Base-by-base conservation (phyloP, 2,329 filamentous ascomycete genomes). In the Botrytis squamosa region DNA sequence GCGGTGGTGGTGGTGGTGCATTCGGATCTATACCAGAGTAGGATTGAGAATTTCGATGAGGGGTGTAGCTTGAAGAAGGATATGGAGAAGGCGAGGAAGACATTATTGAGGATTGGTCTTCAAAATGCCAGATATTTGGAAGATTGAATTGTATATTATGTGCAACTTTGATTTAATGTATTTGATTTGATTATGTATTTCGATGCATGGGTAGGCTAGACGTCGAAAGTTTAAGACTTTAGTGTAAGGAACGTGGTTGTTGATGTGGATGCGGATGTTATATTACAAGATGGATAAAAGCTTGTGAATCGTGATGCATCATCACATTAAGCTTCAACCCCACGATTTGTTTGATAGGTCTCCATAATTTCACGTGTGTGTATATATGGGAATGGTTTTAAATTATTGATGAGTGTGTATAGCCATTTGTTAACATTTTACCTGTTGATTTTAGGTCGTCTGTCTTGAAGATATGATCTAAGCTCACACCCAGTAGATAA, bases 1-100 rank as follows among this genome's bases (percentile, higher is more conserved):
- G 92, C 2, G 92, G 92, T 25, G 90, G 91, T 14, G 90, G 87
- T 0, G 92, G 92, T 40, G 92, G 91, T 20, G 86, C 85, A 62
- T 87, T 85, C 8, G 86, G 82, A 74, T 87, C 62, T 42, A 42
- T 42, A 5, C n/a, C 62, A 33, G 44, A 86, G 75, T 85, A 83
- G 65, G 77, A 78, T 72, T 81, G 74, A 59, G 79, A 79, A 55
- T 76, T 77, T 70, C 76, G 77, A 72, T 77, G 78, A 62, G 78
- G 74, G 46, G 38, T 36, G 20, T 62, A 49, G 25, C 12, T 75
- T 78, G 77, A 70, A 76, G 78, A 29, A 22, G 78, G 66, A 60
- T 77, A 76, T 74, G 78, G 79, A 65, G 76, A 76, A 6, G 77
- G 74, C 67, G 78, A 77, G 36, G 77, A 76, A 69, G 78, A 78